phyloP scores from a whole-genome alignment of 768 basidiomycete species.

The Astraeus odoratus region DNA sequence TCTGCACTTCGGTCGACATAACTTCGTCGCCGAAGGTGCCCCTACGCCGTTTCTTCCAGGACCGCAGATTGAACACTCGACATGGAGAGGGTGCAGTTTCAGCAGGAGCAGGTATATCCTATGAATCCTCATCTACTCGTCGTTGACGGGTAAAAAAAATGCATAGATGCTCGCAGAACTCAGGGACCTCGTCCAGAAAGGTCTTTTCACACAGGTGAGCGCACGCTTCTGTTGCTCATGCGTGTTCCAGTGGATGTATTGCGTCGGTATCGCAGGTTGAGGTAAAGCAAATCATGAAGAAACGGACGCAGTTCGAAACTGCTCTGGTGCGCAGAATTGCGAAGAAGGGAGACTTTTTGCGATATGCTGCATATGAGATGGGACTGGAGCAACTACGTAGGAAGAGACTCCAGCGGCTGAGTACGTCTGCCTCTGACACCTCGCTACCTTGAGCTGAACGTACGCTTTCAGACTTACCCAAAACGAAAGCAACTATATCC shows the following conservation, averaged over 20 bases:
- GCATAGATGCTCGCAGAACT: conserved; percentile 90
- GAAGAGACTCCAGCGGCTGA: conserved; percentile 66
- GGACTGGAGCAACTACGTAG: conserved; percentile 71
- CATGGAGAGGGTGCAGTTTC: conserved; percentile 93
- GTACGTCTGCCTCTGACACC: conserved; percentile 34
- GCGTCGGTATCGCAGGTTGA: conserved; percentile 47
- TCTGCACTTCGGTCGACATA: no score
- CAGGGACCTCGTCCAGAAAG: conserved; percentile 83
- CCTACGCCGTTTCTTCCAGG: background rate
- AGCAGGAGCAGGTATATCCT: conserved; percentile 74
- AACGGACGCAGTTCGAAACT: conserved; percentile 77
- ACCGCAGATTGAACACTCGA: conserved; percentile 4
- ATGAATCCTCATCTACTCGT: background rate
- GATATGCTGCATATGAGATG: conserved; percentile 92
- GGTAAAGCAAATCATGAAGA: conserved; percentile 77
- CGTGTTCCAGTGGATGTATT: conserved; percentile 1
- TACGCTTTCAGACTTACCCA: conserved; percentile 23
- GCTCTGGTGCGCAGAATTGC: conserved; percentile 77
- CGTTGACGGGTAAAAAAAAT: conserved; percentile 3
- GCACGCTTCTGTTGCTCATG: background rate
- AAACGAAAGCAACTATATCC: conserved; percentile 54
- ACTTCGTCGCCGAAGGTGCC: no score
- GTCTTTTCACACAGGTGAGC: conserved; percentile 73
- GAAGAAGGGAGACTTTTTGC: conserved; percentile 81
- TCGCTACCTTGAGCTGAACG: background rate